Percentiles rank a stretch among this genome's conserved stretches.
Evolutionary conservation across 306 rosid species (phyloP).

Genomic region (Rubus parviflorus): DNA sequence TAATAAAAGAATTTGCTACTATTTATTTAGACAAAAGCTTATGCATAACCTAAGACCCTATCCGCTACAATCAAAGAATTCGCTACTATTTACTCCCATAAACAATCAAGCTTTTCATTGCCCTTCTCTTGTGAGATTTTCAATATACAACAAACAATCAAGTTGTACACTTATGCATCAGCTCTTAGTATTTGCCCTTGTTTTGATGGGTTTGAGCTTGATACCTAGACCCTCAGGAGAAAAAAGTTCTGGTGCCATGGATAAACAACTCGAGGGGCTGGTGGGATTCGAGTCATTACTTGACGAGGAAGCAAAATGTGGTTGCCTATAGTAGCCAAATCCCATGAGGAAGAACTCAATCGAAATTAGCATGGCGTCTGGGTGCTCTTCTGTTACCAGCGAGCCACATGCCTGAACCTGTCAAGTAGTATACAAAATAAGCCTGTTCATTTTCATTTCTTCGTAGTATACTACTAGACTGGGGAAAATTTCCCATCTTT

Average conservation of each 20-base stretch:
- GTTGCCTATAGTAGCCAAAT: slow-evolving; percentile 59
- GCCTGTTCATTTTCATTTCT: background rate
- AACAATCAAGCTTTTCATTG: slow-evolving; percentile 16
- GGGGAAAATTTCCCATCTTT: background rate
- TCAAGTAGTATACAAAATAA: background rate
- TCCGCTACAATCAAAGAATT: background rate
- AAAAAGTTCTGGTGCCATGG: slow-evolving; percentile 75
- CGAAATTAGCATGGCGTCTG: slow-evolving; percentile 70
- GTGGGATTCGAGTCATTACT: slow-evolving; percentile 58
- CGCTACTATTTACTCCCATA: background rate
- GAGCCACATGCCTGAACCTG: slow-evolving; percentile 90
- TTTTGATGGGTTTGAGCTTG: slow-evolving; percentile 86
- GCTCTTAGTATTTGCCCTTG: slow-evolving; percentile 46
- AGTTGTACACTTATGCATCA: slow-evolving; percentile 19
- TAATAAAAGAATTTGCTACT: slow-evolving; percentile 3
- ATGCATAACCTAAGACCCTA: background rate
- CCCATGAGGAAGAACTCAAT: slow-evolving; percentile 74
- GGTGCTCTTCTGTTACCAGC: slow-evolving; percentile 84
- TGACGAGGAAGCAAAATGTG: slow-evolving; percentile 47
- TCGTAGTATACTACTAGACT: background rate
- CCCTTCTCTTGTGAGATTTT: slow-evolving; percentile 8
- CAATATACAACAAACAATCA: background rate
- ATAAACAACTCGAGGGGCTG: slow-evolving; percentile 51
- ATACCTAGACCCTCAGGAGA: slow-evolving; percentile 68
- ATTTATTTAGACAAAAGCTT: background rate